Base-by-base conservation (phyloP, 192 early-diverging fungal species). In the Backusella mclennaniae region DNA sequence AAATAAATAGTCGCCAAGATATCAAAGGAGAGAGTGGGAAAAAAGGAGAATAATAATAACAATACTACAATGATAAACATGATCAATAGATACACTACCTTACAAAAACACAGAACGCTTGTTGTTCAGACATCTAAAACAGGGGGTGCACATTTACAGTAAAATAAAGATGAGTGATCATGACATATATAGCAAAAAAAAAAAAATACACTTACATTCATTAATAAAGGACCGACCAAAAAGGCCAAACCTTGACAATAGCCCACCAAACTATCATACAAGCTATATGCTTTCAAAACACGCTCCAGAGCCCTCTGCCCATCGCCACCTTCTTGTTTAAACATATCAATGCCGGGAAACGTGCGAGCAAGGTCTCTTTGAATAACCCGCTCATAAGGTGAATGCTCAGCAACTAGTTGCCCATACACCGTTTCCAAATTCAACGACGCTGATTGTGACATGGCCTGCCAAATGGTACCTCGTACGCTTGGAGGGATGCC, bases 181-280 rank as follows among this genome's bases (percentile, higher is more conserved):
- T 9, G 9, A 56, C 53, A 56, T 26, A 26, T 56, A 56, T 56
- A 23, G 53, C 2, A 33, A 33, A 33, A 1, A 33, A 33, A 33
- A 1, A 33, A 33, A 23, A 56, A 26, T 21, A 42, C 29, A 41
- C 85, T 86, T 87, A 93, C 95, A 85, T 93, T 96, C 89, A 98
- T 87, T 31, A 99, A 84, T 73, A 99, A 77, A 71, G 95, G 94
- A 6, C 96, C 98, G 8, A 96, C 94, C 46, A 99, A 86, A 79
- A 99, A 99, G 3, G 95, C 92, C 26, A 99, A 88, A 19, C 98
- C 98, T 86, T 99, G 98, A 84, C 98, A 99, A 79, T 99, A 99
- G 7, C 98, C 98, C 33, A 99, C 93, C 80, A 96, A 90, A 17
- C 91, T 83, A 81, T 99, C 98, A 82, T 96, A 99, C 31, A 98